Percentiles rank a stretch among this genome's conserved stretches.
Conservation (phyloP, 768 basidiomycete species). For the Boletus fagicola region DNA sequence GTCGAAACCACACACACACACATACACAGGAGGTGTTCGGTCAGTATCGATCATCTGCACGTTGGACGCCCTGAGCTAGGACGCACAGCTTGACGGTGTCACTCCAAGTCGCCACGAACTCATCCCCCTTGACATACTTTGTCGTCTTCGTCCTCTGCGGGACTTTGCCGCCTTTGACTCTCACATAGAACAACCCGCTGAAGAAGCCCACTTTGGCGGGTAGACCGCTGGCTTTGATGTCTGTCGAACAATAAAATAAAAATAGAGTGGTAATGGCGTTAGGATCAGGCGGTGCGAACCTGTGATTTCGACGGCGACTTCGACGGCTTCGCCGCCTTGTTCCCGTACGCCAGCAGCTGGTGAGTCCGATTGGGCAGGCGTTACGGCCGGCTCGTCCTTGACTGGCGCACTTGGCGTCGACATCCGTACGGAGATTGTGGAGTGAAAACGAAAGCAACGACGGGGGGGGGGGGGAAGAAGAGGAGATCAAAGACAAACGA, state of each 20-base stretch:
- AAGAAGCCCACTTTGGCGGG: slow-evolving; percentile 34
- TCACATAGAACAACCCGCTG: slow-evolving; percentile 28
- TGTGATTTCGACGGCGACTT: slow-evolving; percentile 31
- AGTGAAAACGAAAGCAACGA: neutral
- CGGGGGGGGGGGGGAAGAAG: neutral
- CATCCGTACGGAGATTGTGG: slow-evolving; percentile 6
- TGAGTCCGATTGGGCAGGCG: neutral
- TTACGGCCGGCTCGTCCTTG: neutral
- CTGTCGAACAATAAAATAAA: slow-evolving; percentile 8
- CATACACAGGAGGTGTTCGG: no score
- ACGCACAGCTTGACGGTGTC: slow-evolving; percentile 30
- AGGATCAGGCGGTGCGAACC: slow-evolving; percentile 3
- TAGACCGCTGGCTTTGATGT: slow-evolving; percentile 35
- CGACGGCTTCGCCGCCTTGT: slow-evolving; percentile 7
- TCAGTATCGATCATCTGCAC: neutral
- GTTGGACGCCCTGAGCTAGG: neutral
- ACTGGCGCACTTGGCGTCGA: slow-evolving; percentile 10
- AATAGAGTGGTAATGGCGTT: neutral
- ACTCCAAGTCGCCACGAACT: slow-evolving; percentile 30
- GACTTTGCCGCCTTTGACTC: slow-evolving; percentile 29
- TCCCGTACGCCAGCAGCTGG: neutral
- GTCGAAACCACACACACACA: neutral
- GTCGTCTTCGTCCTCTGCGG: slow-evolving; percentile 28
- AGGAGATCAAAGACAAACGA: neutral
- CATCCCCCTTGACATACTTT: slow-evolving; percentile 26